Evolutionary conservation across 1,284 basidiomycete genomes (phyloP), one percentile per base, ranked within the genome.

Genomic region (Trametes hirsuta): DNA sequence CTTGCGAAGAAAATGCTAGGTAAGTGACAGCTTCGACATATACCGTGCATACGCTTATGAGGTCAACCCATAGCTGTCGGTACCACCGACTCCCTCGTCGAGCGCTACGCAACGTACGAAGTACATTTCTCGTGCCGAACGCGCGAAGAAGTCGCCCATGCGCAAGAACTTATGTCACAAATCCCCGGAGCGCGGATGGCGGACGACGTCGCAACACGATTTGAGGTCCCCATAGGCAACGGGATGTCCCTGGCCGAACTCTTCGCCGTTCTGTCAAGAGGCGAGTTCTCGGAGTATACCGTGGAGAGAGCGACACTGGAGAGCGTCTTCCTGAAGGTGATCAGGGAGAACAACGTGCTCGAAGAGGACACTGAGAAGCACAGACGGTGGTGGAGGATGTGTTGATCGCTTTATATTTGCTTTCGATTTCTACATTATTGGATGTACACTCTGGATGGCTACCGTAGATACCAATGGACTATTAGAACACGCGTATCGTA

Each of bases 171-270:
- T 45, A 90, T 94, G 82, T 71, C 81, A 1, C 79, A 74, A 4
- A 85, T 92, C 53, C 86, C 85, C 11, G 85, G 82, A 11, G 82
- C 84, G 42, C 82, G 81, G n/a, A 81, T 84, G 75, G 85, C 83
- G 6, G 88, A 91, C 66, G 90, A 92, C 67, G 88, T 92, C 11
- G 88, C 87, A 1, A 90, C 88, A 1, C 84, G 90, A 6, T 92
- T 91, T 68, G 88, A 93, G 68, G 87, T 92, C 12, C 89, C 90
- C 1, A 79, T 91, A 18, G 69, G 71, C 14, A 63, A 59, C 6
- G 64, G 65, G 12, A 42, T 83, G 67, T 76, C 85, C 1, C 77
- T 90, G n/a, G 80, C 85, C 0, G 74, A 79, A 37, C 77, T 88
- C 10, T 90, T 90, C 74, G 79, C 78, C 47, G 71, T 80, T 18